Conservation (phyloP, 768 basidiomycete genomes). For the Fomitopsis pulvina region DNA sequence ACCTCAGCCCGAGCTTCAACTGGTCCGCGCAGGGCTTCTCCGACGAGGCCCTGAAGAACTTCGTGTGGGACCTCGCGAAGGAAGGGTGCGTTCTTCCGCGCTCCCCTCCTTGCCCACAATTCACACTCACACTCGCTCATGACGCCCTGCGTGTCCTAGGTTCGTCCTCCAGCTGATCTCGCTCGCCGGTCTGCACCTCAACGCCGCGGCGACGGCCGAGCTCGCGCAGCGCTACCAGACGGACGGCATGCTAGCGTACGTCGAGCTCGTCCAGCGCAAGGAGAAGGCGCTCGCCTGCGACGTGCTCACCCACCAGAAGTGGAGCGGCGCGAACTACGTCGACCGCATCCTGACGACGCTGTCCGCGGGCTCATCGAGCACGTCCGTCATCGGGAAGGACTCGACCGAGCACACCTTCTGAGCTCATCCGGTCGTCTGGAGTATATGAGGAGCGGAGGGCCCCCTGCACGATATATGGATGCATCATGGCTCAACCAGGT, state of each 20-base stretch:
- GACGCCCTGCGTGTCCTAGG: slow-evolving; percentile 35
- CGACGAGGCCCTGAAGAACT: slow-evolving; percentile 72
- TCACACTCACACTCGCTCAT: neutral
- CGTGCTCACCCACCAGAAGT: slow-evolving; percentile 92
- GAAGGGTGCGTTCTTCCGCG: slow-evolving; percentile 53
- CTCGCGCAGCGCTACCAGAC: slow-evolving; percentile 74
- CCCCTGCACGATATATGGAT: no score
- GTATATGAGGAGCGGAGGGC: no score
- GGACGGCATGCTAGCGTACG: slow-evolving; percentile 92
- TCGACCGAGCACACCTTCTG: slow-evolving; percentile 87
- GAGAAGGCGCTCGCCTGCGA: slow-evolving; percentile 87
- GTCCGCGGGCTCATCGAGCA: slow-evolving; percentile 84
- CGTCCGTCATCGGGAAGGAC: slow-evolving; percentile 76
- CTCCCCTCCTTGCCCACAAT: slow-evolving; percentile 1
- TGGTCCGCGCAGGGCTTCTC: slow-evolving; percentile 82
- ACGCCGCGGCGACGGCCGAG: slow-evolving; percentile 75
- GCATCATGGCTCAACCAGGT: no score
- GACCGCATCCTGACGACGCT: slow-evolving; percentile 80
- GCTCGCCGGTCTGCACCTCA: slow-evolving; percentile 83
- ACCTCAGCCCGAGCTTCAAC: slow-evolving; percentile 91
- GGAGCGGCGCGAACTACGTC: slow-evolving; percentile 91
- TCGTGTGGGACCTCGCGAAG: slow-evolving; percentile 86
- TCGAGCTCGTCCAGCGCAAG: slow-evolving; percentile 79
- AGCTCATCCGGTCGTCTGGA: neutral
- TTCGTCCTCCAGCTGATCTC: slow-evolving; percentile 89